Conservation (phyloP, 176 grass and related monocot species). For the Bonia amplexicaulis region DNA sequence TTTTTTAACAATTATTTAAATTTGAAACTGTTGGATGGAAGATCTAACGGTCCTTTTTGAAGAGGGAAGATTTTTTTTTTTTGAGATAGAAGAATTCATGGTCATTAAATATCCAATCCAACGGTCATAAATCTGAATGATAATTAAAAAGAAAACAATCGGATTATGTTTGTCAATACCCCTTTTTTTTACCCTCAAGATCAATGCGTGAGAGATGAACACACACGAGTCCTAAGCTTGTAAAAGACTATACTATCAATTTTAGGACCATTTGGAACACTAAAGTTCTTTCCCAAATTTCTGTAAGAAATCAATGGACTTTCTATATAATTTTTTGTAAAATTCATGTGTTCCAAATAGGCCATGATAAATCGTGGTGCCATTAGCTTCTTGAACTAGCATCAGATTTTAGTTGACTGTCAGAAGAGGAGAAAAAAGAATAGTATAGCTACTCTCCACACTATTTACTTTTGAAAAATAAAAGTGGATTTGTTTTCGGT, state of each 20-base stretch:
- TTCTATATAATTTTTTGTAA: background rate
- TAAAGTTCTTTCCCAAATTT: background rate
- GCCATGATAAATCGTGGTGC: background rate
- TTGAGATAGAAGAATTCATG: too few species aligned
- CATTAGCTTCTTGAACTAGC: background rate
- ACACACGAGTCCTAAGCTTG: background rate
- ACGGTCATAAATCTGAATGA: too few species aligned
- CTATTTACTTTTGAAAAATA: background rate
- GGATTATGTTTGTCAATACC: fast-evolving
- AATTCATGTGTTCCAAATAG: background rate
- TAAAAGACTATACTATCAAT: background rate
- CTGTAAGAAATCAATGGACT: background rate
- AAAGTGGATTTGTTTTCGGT: background rate
- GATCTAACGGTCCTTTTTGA: background rate
- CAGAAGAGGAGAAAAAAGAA: background rate
- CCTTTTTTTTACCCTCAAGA: background rate
- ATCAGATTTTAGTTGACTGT: background rate
- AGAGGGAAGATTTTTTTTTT: background rate
- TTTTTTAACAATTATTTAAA: too few species aligned
- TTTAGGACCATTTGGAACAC: background rate
- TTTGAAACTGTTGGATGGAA: fast-evolving
- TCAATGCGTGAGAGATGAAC: background rate
- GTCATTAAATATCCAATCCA: too few species aligned
- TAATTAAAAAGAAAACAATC: too few species aligned
- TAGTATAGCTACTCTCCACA: background rate